These are phyloP conservation scores for Exserohilum rostratum DNA, from an alignment of 2,329 filamentous ascomycete genomes.

Conservation along the genomic window DNA sequence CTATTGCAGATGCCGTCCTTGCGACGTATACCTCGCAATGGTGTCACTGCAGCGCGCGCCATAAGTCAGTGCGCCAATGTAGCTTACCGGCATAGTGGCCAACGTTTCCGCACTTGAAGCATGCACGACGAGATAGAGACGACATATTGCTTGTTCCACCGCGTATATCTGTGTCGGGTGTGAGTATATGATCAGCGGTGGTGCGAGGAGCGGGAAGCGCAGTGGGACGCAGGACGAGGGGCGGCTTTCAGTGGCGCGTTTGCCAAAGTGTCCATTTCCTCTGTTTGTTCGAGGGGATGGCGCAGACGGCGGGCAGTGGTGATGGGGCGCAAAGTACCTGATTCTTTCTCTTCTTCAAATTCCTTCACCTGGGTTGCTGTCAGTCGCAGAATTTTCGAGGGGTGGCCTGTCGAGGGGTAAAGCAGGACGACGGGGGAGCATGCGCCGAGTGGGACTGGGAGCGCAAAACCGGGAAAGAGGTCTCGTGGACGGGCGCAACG, in stretches of 20 bases:
- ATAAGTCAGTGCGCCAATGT: constrained; percentile 19
- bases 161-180: constrained; percentile 28
- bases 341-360: constrained; percentile 33
- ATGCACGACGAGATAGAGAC: constrained; percentile 60
- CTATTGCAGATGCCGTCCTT: constrained; percentile 11
- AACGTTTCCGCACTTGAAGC: constrained; percentile 61
- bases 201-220: constrained; percentile 20
- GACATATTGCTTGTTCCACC: constrained; percentile 54
- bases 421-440: constrained; percentile 27
- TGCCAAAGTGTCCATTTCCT: constrained; percentile 22
- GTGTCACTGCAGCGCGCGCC: constrained; percentile 27
- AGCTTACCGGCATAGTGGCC: constrained; percentile 59
- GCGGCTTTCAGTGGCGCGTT: constrained; percentile 28
- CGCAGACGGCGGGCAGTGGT: constrained; percentile 3
- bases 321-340: constrained; percentile 32
- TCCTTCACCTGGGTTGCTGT: constrained; percentile 44
- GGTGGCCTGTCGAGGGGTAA: constrained; percentile 33
- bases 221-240: constrained; percentile 21
- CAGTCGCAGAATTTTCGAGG: constrained; percentile 40
- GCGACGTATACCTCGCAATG: constrained; percentile 20
- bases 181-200: constrained; percentile 27
- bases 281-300: constrained; percentile 2
- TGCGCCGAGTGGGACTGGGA: constrained; percentile 24
- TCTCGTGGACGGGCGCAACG: constrained; percentile 18
- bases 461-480: constrained; percentile 6